Base-by-base conservation (phyloP, 192 early-diverging fungal species). In the Spinellus fusiger region DNA sequence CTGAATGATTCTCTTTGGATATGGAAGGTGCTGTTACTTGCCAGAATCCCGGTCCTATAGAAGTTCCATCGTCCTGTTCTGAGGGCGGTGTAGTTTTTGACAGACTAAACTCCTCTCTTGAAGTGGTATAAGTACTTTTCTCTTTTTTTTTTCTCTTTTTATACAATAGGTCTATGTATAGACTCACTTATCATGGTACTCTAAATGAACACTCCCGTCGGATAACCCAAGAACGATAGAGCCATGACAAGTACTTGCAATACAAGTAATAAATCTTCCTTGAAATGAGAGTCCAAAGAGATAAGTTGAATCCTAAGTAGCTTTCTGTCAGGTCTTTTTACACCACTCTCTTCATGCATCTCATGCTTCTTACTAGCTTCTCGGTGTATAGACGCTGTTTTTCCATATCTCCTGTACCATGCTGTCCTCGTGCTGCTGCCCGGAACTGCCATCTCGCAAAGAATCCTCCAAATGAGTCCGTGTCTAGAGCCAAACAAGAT, bases 161-260 rank as follows among this genome's bases (percentile, higher is more conserved):
- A 27, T 51, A 28, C n/a, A 5, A 26, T 51, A 28, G 12, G 29
- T 12, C 16, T 23, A 51, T 38, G 20, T 9, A 61, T 50, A 52
- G 0, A 31, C 60, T 49, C 49, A 62, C 32, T 26, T 48, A 52
- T 62, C 60, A 25, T 44, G 35, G 16, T 54, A 56, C 37, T 52
- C 50, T 37, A 71, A 52, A 34, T 65, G 63, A 40, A 65, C 61
- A 35, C 63, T 61, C 20, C 69, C 69, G 37, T 71, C 63, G 12
- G 63, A 65, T 13, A 71, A 55, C 2, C 69, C 69, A 5, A 71
- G 35, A 12, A 58, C 40, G 9, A 71, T 37, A 12, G 54, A 26
- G 18, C 69, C 50, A 18, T 7, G 37, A 10, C 23, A 15, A 23
- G 27, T 61, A 26, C 26, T 25, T 44, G 37, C n/a, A 10, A 60